Conservation (phyloP, 129 eudicot genomes). For the Daucus carota region DH1_v3.0 NC_030387.2:31194501-31195000, state of each 20-base stretch:
- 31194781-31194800: conserved; percentile 44
- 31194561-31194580: conserved; percentile 13
- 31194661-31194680: not conserved
- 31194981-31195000: conserved; percentile 92
- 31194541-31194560: conserved; percentile 14
- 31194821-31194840: conserved; percentile 21
- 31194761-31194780: conserved; percentile 11
- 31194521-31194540: not conserved
- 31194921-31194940: conserved; percentile 95
- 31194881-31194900: conserved; percentile 78
- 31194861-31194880: conserved; percentile 11
- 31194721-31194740: conserved; percentile 57
- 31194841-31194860: conserved; percentile 23
- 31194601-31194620: conserved; percentile 17
- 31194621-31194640: not conserved
- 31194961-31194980: conserved; percentile 83
- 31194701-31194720: conserved; percentile 40
- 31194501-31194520: not conserved
- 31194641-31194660: not conserved
- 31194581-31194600: conserved; percentile 9
- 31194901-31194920: conserved; percentile 96
- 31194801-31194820: conserved; percentile 23
- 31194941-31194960: conserved; percentile 97
- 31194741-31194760: conserved; percentile 30
- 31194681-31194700: not conserved